These are phyloP conservation scores for Coniferiporia weirii DNA, from an alignment of 1,284 basidiomycete species.

Conservation along the genomic window DNA sequence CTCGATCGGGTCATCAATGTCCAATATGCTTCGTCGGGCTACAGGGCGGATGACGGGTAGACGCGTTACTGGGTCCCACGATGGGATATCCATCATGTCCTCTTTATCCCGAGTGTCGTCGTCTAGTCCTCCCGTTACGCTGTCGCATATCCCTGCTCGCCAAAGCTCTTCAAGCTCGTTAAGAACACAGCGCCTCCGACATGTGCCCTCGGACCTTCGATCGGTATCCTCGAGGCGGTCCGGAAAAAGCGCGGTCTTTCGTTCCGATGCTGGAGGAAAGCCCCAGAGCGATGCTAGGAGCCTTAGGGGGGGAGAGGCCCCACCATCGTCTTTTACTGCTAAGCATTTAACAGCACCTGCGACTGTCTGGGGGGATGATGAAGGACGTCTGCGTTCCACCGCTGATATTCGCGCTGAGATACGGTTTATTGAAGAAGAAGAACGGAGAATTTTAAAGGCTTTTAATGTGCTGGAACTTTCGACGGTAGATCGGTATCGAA, in stretches of 20 bases:
- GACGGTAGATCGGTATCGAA: conserved; percentile 45
- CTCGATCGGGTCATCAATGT: conserved; percentile 55
- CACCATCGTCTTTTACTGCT: conserved; percentile 14
- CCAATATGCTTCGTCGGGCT: conserved; percentile 54
- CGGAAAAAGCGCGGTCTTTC: background rate
- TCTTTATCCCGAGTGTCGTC: background rate
- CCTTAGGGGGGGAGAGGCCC: conserved; percentile 2
- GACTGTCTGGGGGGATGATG: conserved; percentile 28
- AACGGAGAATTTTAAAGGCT: conserved; percentile 60
- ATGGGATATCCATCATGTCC: conserved; percentile 5
- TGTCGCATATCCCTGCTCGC: conserved; percentile 32
- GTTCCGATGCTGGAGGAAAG: conserved; percentile 5
- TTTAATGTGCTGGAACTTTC: conserved; percentile 72
- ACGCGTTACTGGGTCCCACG: background rate
- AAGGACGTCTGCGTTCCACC: conserved; percentile 50
- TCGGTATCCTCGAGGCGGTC: conserved; percentile 11
- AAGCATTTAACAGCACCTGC: background rate
- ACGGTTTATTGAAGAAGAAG: conserved; percentile 59
- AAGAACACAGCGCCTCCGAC: conserved; percentile 20
- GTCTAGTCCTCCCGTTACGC: conserved; percentile 20
- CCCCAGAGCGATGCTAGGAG: conserved; percentile 7
- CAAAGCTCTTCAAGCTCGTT: conserved; percentile 42
- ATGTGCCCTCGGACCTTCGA: conserved; percentile 6
- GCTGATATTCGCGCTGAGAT: conserved; percentile 63
- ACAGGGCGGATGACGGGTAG: conserved; percentile 33